Percentiles rank a stretch among this genome's conserved stretches.
Evolutionary conservation across 306 rosid genomes (phyloP).

Genomic region (Rosa rugosa): DNA sequence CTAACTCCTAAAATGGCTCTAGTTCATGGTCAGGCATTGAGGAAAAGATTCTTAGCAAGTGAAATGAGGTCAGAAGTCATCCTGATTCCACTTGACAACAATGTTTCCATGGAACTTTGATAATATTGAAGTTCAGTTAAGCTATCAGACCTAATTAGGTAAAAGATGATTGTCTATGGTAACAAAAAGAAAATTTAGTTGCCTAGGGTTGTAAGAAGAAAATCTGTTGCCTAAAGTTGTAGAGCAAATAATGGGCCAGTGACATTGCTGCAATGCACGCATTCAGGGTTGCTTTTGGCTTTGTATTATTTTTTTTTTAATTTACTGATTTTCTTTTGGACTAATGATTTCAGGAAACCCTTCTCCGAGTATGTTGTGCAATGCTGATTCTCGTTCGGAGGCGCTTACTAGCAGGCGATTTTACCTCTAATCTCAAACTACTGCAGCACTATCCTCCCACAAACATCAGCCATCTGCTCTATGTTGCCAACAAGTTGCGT

Average conservation of each 20-base stretch:
- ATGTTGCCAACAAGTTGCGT: slow-evolving; percentile 96
- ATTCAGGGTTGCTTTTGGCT: neutral
- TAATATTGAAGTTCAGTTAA: neutral
- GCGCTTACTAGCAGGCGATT: slow-evolving; percentile 96
- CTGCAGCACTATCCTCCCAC: slow-evolving; percentile 87
- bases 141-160: neutral
- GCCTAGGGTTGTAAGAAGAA: neutral
- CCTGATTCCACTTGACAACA: slow-evolving; percentile 2
- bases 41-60: slow-evolving; percentile 47
- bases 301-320: neutral
- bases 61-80: slow-evolving; percentile 31
- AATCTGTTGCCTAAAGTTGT: neutral
- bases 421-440: slow-evolving; percentile 93
- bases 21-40: slow-evolving; percentile 27
- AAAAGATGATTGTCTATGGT: neutral
- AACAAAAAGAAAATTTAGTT: neutral
- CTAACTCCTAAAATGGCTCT: slow-evolving; percentile 15
- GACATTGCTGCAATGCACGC: neutral
- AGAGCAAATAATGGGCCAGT: neutral
- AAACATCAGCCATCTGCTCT: slow-evolving; percentile 92
- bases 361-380: slow-evolving; percentile 92
- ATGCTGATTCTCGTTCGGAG: slow-evolving; percentile 89
- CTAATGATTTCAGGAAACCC: slow-evolving; percentile 68
- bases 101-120: neutral
- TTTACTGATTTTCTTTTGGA: neutral